Evolutionary conservation across 768 basidiomycete genomes (phyloP), one percentile per base, ranked within the genome.

Genomic region (Sporobolomyces phaffii): DNA sequence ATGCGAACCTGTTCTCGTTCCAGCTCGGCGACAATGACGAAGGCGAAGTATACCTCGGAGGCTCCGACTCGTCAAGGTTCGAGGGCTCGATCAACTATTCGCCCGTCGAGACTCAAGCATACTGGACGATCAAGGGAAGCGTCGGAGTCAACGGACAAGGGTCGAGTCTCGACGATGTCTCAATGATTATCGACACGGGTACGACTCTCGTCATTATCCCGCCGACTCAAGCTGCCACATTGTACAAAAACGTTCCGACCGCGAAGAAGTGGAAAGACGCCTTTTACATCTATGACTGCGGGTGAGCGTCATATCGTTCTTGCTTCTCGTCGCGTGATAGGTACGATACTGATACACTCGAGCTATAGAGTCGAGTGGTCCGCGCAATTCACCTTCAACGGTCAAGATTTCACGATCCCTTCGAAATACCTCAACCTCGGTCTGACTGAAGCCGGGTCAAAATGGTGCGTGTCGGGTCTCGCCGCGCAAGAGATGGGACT

Each of bases 161-260:
- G 17, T 75, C 75, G 28, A 24, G 10, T 9, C 8, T 62, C 62
- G 15, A 58, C n/a, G n/a, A n/a, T n/a, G n/a, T n/a, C n/a, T n/a
- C n/a, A 64, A 76, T 70, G 59, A 66, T 73, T 41, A 68, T 69
- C 54, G 63, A 74, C 48, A 68, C 66, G 18, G 73, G 73, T 22
- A 74, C 73, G 36, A 72, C 73, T 0, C 68, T 73, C 41, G 45
- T 69, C 29, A 52, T 70, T 29, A 59, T 38, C 1, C 65, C 33
- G 72, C 78, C 34, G 76, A 79, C 56, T 79, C 78, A 24, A 80
- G 83, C 31, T 67, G 53, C 77, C 73, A 29, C 41, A 34, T 49
- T 64, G 52, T 70, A 75, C 75, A 72, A 73, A 10, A 77, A 76
- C 83, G 61, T 84, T 76, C 83, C 81, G 44, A 79, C 77, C 31